Conservation (phyloP, 371 early-diverging fungal genomes). For the Umbelopsis sp. region DNA sequence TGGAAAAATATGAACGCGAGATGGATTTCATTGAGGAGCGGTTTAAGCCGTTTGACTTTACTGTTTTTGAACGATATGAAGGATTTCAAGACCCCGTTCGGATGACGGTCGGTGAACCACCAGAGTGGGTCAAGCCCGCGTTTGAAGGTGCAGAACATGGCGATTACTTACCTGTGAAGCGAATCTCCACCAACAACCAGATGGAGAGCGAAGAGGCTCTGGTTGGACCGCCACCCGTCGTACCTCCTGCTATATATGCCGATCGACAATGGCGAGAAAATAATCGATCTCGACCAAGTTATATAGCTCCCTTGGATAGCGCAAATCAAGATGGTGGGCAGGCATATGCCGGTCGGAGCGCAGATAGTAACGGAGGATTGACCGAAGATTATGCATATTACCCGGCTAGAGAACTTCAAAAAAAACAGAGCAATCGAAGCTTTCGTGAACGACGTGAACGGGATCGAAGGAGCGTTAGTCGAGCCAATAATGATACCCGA, state of each 20-base stretch:
- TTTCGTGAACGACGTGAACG: conserved; percentile 53
- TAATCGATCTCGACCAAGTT: neutral
- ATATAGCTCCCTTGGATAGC: neutral
- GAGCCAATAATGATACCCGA: conserved; percentile 17
- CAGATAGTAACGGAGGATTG: neutral
- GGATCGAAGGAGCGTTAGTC: conserved; percentile 43
- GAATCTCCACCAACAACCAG: conserved; percentile 32
- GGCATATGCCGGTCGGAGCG: conserved; percentile 13
- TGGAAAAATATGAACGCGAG: conserved; percentile 42
- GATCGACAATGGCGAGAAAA: conserved; percentile 11
- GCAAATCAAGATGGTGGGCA: neutral
- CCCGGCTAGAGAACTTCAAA: conserved; percentile 28
- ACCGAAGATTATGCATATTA: conserved; percentile 15
- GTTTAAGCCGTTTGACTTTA: conserved; percentile 68
- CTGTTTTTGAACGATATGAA: conserved; percentile 67
- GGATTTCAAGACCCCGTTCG: conserved; percentile 66
- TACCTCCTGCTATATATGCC: neutral
- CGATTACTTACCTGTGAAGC: conserved; percentile 48
- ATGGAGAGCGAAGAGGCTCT: neutral
- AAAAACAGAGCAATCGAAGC: conserved; percentile 52
- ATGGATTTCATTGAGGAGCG: conserved; percentile 58
- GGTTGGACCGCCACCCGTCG: neutral
- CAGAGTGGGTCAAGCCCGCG: conserved; percentile 72
- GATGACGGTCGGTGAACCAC: conserved; percentile 72
- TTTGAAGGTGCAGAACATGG: conserved; percentile 58